These are phyloP conservation scores for Scheffersomyces titani DNA, from an alignment of 1,139 yeast genomes.

Conservation along the genomic window DNA sequence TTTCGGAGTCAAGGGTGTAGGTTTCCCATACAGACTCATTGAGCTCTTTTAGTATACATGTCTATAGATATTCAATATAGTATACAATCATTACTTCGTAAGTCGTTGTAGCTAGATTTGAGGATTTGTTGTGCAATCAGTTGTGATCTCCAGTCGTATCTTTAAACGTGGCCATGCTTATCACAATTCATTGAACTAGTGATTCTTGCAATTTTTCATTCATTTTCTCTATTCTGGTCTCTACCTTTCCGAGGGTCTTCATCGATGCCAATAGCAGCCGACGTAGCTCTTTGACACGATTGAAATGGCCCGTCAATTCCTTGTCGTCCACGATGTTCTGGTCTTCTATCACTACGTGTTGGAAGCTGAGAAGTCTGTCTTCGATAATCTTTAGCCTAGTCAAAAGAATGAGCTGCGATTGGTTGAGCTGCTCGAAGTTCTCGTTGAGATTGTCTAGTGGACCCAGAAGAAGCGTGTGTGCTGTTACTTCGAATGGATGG, in stretches of 20 bases:
- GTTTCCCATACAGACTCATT: constrained; percentile 60
- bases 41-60: constrained; percentile 16
- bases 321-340: constrained; percentile 19
- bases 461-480: constrained; percentile 54
- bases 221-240: constrained; percentile 25
- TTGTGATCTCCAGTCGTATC: too few species aligned
- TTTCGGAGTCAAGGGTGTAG: constrained; percentile 58
- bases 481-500: constrained; percentile 59
- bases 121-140: too few species aligned
- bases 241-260: constrained; percentile 35
- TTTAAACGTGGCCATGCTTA: too few species aligned
- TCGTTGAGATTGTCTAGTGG: constrained; percentile 54
- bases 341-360: constrained; percentile 17
- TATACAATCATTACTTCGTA: background rate
- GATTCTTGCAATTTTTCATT: constrained; percentile 1
- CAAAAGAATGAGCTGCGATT: constrained; percentile 55
- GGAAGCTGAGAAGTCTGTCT: constrained; percentile 29
- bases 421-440: constrained; percentile 53
- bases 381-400: constrained; percentile 50
- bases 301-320: constrained; percentile 27
- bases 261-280: constrained; percentile 34
- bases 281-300: constrained; percentile 33
- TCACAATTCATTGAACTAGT: too few species aligned
- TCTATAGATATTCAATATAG: background rate
- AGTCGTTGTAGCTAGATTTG: too few species aligned